phyloP scores from a whole-genome alignment of 1,139 yeast genomes.

The Hansenula sp. region DNA sequence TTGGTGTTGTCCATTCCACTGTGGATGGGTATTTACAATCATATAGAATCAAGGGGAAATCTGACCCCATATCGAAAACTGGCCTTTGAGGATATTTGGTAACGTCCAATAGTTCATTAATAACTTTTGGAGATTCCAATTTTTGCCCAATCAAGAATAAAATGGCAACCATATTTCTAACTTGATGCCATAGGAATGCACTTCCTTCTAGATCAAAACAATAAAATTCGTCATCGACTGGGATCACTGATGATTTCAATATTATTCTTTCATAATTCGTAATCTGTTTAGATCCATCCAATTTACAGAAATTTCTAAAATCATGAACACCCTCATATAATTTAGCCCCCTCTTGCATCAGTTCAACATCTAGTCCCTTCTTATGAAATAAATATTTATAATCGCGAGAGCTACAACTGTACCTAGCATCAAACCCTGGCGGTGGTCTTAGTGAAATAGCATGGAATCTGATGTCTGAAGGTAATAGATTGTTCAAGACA shows the following conservation, averaged over 20 bases:
- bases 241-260: constrained; percentile 45
- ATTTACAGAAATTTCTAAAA: constrained; percentile 89
- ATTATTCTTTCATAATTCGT: constrained; percentile 67
- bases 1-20: constrained; percentile 55
- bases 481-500: constrained; percentile 72
- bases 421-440: constrained; percentile 80
- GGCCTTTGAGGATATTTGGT: constrained; percentile 67
- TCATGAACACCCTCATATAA: constrained; percentile 76
- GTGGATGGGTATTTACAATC: constrained; percentile 69
- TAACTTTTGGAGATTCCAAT: constrained; percentile 56
- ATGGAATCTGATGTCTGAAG: constrained; percentile 79
- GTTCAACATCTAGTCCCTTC: constrained; percentile 52
- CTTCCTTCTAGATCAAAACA: constrained; percentile 80
- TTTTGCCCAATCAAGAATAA: constrained; percentile 78
- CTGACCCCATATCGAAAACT: constrained; percentile 84
- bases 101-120: constrained; percentile 57
- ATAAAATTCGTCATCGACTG: constrained; percentile 40
- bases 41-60: constrained; percentile 81
- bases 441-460: constrained; percentile 85
- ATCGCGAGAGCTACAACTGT: constrained; percentile 80
- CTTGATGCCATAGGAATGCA: constrained; percentile 98
- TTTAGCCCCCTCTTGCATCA: constrained; percentile 69
- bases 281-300: constrained; percentile 92
- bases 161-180: constrained; percentile 89
- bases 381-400: constrained; percentile 74